These are phyloP conservation scores for Tephrocybe sp. DNA, from an alignment of 768 basidiomycete genomes.

Conservation along the genomic window DNA sequence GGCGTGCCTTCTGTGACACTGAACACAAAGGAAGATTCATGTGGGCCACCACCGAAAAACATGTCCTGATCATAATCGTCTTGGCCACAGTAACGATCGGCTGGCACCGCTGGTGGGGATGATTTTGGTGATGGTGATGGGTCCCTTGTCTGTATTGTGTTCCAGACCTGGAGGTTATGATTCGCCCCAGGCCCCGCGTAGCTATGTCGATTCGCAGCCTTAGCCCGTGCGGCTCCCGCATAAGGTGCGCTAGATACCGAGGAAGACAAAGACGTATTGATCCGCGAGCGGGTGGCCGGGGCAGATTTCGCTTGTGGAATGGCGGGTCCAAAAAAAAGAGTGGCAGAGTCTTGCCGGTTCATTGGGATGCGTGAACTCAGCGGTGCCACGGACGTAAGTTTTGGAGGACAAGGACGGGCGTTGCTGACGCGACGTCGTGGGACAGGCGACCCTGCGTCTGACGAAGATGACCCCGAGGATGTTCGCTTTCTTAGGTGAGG, in stretches of 20 bases:
- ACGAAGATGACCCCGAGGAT: constrained; percentile 40
- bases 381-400: constrained; percentile 10
- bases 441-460: constrained; percentile 52
- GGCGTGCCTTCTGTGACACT: constrained; percentile 58
- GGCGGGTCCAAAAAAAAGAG: constrained; percentile 67
- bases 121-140: constrained; percentile 49
- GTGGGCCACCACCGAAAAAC: constrained; percentile 49
- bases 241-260: constrained; percentile 21
- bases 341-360: constrained; percentile 58
- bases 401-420: constrained; percentile 25
- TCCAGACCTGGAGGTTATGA: constrained; percentile 34
- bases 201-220: constrained; percentile 56
- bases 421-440: constrained; percentile 54
- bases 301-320: constrained; percentile 34
- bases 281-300: constrained; percentile 29
- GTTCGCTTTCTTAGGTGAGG: constrained; percentile 37
- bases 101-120: constrained; percentile 36
- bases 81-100: constrained; percentile 21
- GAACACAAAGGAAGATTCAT: constrained; percentile 55
- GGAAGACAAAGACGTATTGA: constrained; percentile 27
- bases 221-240: constrained; percentile 25
- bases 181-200: constrained; percentile 53
- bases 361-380: constrained; percentile 34
- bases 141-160: constrained; percentile 37
- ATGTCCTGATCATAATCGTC: constrained; percentile 55